Percentiles rank a stretch among this genome's conserved stretches.
phyloP scores from a whole-genome alignment of 495 filamentous ascomycete genomes.

The Xylaria longipes region DNA sequence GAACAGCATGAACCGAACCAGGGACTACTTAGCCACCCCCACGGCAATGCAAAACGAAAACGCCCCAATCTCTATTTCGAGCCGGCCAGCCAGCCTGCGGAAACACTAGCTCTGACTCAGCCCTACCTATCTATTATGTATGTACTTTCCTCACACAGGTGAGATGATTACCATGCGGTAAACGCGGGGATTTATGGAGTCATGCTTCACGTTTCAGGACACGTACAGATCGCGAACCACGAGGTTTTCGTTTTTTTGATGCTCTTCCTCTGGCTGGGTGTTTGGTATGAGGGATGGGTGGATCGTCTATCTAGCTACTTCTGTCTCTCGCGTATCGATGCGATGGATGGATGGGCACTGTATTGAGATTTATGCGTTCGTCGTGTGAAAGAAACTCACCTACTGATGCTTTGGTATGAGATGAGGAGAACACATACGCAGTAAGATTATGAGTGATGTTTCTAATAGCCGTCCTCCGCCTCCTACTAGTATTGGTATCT shows the following conservation, averaged over 20 bases:
- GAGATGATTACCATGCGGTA: not conserved
- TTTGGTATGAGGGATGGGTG: not conserved
- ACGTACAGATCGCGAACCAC: not conserved
- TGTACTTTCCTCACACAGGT: not conserved
- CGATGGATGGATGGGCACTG: not conserved
- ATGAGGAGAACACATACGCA: too few relatives aligned
- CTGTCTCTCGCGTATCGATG: not conserved
- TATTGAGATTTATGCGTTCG: not conserved
- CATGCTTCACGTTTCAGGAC: not conserved
- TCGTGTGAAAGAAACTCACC: too few relatives aligned
- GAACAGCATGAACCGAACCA: not conserved
- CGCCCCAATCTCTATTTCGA: not conserved
- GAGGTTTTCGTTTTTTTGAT: not conserved
- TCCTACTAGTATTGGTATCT: too few relatives aligned
- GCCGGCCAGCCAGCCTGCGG: not conserved
- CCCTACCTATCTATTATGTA: not conserved
- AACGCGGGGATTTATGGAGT: not conserved
- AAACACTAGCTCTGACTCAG: slow-evolving; percentile 10
- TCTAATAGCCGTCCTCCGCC: too few relatives aligned
- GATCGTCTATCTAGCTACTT: not conserved
- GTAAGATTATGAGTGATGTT: not conserved
- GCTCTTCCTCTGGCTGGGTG: not conserved
- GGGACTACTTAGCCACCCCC: not conserved
- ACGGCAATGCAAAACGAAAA: not conserved
- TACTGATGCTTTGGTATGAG: not conserved